Base-by-base conservation (phyloP, 192 early-diverging fungal genomes). In the Entomortierella parvispora region DNA sequence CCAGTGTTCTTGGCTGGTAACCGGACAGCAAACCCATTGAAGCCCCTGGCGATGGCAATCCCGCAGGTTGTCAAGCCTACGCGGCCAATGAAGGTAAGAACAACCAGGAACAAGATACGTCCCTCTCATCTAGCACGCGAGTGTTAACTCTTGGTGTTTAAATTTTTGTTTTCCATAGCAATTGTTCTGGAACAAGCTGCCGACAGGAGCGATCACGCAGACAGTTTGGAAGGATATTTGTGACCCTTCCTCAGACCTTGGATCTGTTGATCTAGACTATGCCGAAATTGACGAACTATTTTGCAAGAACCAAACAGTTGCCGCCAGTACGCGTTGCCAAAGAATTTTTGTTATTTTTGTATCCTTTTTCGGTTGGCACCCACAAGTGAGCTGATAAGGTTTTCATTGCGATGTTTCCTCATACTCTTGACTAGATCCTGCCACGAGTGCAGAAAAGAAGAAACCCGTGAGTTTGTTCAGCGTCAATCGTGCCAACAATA, bases 171-270 rank as follows among this genome's bases (percentile, higher is more conserved):
- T 37, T 28, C 40, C 31, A 45, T 48, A 86, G 71, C 84, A 86
- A 74, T 72, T 88, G 11, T 88, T 88, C 70, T 88, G 86, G 86
- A 82, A 76, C 60, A 88, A 88, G 31, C 49, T 88, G 14, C 72
- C 86, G 3, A 51, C 69, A 10, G 80, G 84, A 28, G 62, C 76
- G 22, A 80, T 86, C 58, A 61, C 68, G 2, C 62, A 83, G 32
- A 88, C 86, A 23, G 80, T 88, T 0, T 88, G 86, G 86, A 70
- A 82, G 53, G 84, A 88, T 10, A 84, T 88, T 37, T 76, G 78
- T 32, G 54, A 56, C 48, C 58, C 64, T 4, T 62, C 66, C 3
- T 62, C 68, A 11, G 72, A 80, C 43, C n/a, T 70, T 17, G 55
- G 37, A 8, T 47, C 55, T 8, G 47, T 79, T 53, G 58, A 69